A percentile compares a stretch with the other conserved stretches of the same genome.
Conservation (phyloP, 345 rosid species). For the Eucalyptus sideroxylon region DNA sequence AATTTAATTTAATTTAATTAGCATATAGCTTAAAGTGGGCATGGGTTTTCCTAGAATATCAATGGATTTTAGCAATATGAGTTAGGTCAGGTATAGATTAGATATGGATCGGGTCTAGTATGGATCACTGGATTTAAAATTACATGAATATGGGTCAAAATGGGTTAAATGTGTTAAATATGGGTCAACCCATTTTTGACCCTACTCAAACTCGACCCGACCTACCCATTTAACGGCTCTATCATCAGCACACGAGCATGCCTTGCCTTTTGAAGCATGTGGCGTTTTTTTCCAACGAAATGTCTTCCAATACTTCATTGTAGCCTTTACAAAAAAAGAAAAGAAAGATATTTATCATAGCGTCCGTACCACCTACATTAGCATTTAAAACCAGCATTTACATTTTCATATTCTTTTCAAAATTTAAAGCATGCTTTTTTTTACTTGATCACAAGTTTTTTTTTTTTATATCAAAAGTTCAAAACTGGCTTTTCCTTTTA, state of each 20-base stretch:
- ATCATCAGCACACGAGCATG: not conserved
- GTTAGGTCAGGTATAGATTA: fast-evolving
- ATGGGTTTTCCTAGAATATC: no score
- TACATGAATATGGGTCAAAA: no score
- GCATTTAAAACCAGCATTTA: not conserved
- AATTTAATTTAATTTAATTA: no score
- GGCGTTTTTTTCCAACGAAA: not conserved
- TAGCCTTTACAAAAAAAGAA: not conserved
- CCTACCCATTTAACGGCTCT: no score
- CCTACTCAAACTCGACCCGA: fast-evolving
- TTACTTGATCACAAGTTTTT: not conserved
- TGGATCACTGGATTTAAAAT: no score
- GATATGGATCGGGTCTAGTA: fast-evolving
- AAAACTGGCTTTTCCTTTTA: not conserved
- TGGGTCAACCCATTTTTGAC: fast-evolving
- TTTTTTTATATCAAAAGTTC: not conserved
- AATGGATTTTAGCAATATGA: no score
- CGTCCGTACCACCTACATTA: not conserved
- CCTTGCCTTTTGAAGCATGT: not conserved
- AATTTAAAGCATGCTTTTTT: not conserved
- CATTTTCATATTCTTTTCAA: not conserved
- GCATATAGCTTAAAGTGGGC: no score
- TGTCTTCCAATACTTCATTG: not conserved
- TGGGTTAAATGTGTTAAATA: no score
- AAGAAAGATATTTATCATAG: not conserved